phyloP scores from a whole-genome alignment of 768 basidiomycete genomes.

The Suillus americanus region DNA sequence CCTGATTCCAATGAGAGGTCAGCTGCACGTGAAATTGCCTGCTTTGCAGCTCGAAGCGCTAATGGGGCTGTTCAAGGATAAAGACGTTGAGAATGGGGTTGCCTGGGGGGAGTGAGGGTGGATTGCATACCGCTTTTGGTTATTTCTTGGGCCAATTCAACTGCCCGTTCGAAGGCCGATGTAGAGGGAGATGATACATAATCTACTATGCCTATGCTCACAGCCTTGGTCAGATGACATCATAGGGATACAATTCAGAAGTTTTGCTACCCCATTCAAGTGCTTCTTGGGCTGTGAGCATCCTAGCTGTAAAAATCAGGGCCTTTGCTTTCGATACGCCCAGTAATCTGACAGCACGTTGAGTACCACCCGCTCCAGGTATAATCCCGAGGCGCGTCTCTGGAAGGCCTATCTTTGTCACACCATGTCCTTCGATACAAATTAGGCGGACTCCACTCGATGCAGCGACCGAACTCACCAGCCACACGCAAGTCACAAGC shows the following conservation, averaged over 20 bases:
- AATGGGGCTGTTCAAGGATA: slow-evolving; percentile 61
- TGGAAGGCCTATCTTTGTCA: slow-evolving; percentile 86
- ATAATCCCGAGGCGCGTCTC: slow-evolving; percentile 82
- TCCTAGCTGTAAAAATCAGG: slow-evolving; percentile 79
- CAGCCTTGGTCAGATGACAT: background rate
- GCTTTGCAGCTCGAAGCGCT: slow-evolving; percentile 85
- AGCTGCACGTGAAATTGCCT: slow-evolving; percentile 77
- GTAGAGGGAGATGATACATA: slow-evolving; percentile 65
- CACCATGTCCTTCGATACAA: slow-evolving; percentile 47
- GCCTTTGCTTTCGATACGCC: slow-evolving; percentile 83
- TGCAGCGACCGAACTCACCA: slow-evolving; percentile 45
- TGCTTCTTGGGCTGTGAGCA: slow-evolving; percentile 66
- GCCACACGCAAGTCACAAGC: slow-evolving; percentile 91
- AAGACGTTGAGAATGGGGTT: background rate
- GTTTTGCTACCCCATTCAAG: slow-evolving; percentile 59
- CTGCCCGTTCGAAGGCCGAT: slow-evolving; percentile 68
- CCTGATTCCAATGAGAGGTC: slow-evolving; percentile 80
- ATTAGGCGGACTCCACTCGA: background rate
- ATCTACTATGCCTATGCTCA: slow-evolving; percentile 70
- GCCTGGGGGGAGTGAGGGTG: background rate
- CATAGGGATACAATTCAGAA: background rate
- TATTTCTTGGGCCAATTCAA: slow-evolving; percentile 68
- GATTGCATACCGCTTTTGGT: slow-evolving; percentile 54
- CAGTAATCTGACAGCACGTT: slow-evolving; percentile 74
- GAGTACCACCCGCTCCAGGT: slow-evolving; percentile 89